These are phyloP conservation scores for Xylaria castorea DNA, from an alignment of 495 filamentous ascomycete species.

Conservation along the genomic window DNA sequence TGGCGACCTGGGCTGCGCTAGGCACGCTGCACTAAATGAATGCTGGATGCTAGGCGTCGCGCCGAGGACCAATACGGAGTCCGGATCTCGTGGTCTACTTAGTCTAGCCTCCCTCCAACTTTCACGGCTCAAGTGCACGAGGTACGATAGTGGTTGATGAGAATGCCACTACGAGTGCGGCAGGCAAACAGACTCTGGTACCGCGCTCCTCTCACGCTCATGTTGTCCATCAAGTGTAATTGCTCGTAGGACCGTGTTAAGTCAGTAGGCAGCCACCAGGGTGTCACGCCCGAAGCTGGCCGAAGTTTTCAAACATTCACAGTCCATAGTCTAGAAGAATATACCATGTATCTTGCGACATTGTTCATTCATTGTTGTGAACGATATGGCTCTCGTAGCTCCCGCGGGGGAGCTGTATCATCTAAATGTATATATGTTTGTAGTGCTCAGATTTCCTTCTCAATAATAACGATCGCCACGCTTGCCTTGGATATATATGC, in stretches of 20 bases:
- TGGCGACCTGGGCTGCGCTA: background rate
- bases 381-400: slow-evolving; percentile 10
- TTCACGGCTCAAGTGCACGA: background rate
- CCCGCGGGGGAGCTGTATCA: slow-evolving; percentile 27
- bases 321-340: background rate
- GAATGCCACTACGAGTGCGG: background rate
- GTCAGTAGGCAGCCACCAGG: too few species aligned
- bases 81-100: background rate
- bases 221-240: too few species aligned
- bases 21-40: background rate
- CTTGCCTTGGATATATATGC: slow-evolving; percentile 37
- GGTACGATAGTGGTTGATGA: background rate
- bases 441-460: slow-evolving; percentile 22
- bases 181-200: background rate
- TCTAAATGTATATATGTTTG: slow-evolving; percentile 24
- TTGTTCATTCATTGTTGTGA: slow-evolving; percentile 18
- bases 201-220: background rate
- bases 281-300: background rate
- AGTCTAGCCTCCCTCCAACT: slow-evolving; percentile 5
- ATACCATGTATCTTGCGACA: background rate
- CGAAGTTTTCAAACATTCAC: background rate
- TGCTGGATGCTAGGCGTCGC: slow-evolving; percentile 10
- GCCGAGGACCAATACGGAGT: slow-evolving; percentile 11
- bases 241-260: too few species aligned
- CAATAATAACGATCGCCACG: slow-evolving; percentile 24